Base-by-base conservation (phyloP, 1,284 basidiomycete genomes). In the Puccinia hordei region DNA sequence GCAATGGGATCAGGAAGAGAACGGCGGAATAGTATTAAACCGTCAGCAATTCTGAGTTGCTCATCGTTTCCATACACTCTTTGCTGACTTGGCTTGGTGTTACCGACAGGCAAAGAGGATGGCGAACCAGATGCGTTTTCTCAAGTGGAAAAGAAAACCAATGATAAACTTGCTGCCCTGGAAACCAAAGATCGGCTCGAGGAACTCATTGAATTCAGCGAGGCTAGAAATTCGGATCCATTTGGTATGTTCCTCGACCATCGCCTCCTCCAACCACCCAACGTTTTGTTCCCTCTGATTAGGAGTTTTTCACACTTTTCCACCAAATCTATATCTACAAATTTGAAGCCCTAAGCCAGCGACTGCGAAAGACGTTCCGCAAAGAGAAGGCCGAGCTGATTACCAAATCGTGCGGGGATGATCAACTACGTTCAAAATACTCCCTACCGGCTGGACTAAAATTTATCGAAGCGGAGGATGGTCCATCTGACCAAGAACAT, bases 1-100 rank as follows among this genome's bases (percentile, higher is more conserved):
- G 83, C 94, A 97, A 46, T 98, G 96, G 97, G 89, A 98, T 85
- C 94, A 95, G 0, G 94, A 91, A 83, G 94, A 97, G 86, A 92
- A 97, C 81, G 96, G 96, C 4, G 94, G 94, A 0, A 93, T 90
- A 83, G 93, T 93, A n/a, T 88, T 95, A 44, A 91, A 93, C 84
- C 93, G 94, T 92, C 84, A 82, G 89, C 81, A 41, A 76, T 72
- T 82, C 61, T 78, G 22, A 44, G 17, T 35, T 30, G 46, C 19
- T 27, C 73, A 27, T 44, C 73, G 61, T 33, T 44, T 66, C 46
- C 35, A 61, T 79, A 71, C 15, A 61, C 30, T 22, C 35, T 8
- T 76, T 73, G 24, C 73, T 41, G 12, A 63, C 8, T 41, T 22
- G 15, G 1, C 15, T 22, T 19, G 15, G 5, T 63, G 30, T 41